Evolutionary conservation across 768 basidiomycete species (phyloP).

Genomic region (Tubosaeta sp.): DNA sequence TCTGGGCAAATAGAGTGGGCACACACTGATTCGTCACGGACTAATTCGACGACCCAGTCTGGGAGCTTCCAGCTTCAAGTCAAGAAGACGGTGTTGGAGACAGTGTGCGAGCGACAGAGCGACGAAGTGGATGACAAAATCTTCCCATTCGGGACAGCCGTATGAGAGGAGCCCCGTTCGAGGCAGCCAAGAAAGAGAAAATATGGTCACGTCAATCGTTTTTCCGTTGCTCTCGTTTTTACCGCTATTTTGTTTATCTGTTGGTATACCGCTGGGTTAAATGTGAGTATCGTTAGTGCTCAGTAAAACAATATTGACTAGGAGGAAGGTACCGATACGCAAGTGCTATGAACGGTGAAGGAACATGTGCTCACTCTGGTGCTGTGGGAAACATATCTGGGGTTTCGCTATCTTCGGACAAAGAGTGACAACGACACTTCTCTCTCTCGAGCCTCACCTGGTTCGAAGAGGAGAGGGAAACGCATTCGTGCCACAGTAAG

Average conservation of each 20-base stretch:
- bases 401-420: no score
- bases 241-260: not conserved
- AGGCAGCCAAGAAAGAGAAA: not conserved
- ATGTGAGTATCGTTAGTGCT: no score
- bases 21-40: not conserved
- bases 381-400: no score
- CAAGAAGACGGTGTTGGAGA: not conserved
- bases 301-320: no score
- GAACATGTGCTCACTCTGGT: no score
- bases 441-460: no score
- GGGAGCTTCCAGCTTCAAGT: constrained; percentile 1
- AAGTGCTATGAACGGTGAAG: no score
- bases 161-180: not conserved
- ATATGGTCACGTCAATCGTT: not conserved
- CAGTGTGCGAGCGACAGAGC: not conserved
- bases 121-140: not conserved
- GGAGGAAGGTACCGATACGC: no score
- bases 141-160: not conserved
- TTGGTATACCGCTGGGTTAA: no score
- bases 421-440: no score
- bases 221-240: not conserved
- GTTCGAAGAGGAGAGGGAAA: no score
- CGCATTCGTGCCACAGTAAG: no score
- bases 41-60: not conserved
- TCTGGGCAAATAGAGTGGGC: constrained; percentile 1